Conservation (phyloP, 1,284 basidiomycete genomes). For the Cutaneotrichosporon sp. region DNA sequence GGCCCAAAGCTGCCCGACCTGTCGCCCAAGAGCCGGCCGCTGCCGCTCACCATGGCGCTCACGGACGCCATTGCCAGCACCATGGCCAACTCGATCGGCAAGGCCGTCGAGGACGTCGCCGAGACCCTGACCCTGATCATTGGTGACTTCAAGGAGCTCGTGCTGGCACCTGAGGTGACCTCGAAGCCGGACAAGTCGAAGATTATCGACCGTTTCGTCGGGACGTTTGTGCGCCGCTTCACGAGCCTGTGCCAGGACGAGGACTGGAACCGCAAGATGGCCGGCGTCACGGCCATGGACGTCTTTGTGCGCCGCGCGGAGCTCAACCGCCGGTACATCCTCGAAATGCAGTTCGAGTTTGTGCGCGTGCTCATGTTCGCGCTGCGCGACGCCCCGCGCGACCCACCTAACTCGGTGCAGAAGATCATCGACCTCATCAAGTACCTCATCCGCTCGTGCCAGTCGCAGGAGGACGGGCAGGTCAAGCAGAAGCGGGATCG, state of each 20-base stretch:
- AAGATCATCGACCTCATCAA: constrained; percentile 78
- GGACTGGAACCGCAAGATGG: constrained; percentile 81
- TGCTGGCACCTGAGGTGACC: constrained; percentile 51
- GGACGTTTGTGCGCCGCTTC: constrained; percentile 77
- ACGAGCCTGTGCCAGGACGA: constrained; percentile 84
- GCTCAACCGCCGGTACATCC: constrained; percentile 76
- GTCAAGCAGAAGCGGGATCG: constrained; percentile 53
- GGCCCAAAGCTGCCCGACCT: constrained; percentile 30
- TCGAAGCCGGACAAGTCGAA: constrained; percentile 61
- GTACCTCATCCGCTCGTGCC: constrained; percentile 73
- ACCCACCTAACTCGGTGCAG: constrained; percentile 79
- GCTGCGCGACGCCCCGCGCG: constrained; percentile 92
- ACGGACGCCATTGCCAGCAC: constrained; percentile 75
- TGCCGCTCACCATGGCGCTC: constrained; percentile 47
- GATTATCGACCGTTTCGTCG: constrained; percentile 59
- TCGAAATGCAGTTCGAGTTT: constrained; percentile 87
- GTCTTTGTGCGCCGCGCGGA: constrained; percentile 72
- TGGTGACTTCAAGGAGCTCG: constrained; percentile 65
- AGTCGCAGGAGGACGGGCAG: constrained; percentile 53
- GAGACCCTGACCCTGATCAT: constrained; percentile 66
- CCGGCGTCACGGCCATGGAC: constrained; percentile 79
- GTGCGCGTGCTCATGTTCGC: constrained; percentile 89
- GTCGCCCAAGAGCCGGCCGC: constrained; percentile 37
- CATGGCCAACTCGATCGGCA: constrained; percentile 65
- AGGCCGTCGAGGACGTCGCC: constrained; percentile 64